A percentile compares a stretch with the other conserved stretches of the same genome.
These are phyloP conservation scores for Plectranthus barbatus DNA, from an alignment of 257 asterid species.

Conservation along the genomic window DNA sequence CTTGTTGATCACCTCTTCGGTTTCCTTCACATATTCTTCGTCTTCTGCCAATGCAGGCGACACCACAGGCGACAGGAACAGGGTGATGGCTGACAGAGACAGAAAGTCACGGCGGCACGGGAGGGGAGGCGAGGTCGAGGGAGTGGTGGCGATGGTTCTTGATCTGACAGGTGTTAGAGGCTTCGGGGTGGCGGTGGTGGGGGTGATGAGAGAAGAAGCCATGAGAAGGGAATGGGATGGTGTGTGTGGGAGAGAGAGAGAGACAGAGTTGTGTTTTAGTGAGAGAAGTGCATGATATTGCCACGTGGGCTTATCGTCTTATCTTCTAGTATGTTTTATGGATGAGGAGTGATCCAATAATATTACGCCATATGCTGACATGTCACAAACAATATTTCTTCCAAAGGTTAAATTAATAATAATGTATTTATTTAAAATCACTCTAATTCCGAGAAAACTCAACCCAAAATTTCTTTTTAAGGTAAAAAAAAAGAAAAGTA, in stretches of 20 bases:
- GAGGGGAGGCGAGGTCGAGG: constrained; percentile 6
- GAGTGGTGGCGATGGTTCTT: constrained; percentile 15
- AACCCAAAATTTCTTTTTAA: too few species aligned
- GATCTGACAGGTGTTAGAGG: constrained; percentile 31
- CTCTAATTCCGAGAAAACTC: too few species aligned
- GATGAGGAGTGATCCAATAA: constrained; percentile 29
- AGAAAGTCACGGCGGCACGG: constrained; percentile 49
- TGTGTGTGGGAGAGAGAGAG: not conserved
- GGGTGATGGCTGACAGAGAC: constrained; percentile 34
- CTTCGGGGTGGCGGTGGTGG: constrained; percentile 44
- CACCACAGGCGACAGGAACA: constrained; percentile 24
- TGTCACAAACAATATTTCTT: too few species aligned
- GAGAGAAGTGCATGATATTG: constrained; percentile 23
- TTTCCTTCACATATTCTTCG: constrained; percentile 75
- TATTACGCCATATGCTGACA: too few species aligned
- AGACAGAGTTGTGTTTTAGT: not conserved
- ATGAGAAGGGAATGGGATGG: constrained; percentile 16
- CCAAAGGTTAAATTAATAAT: too few species aligned
- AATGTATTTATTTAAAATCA: too few species aligned
- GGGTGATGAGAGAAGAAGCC: constrained; percentile 43
- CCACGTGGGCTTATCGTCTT: constrained; percentile 81
- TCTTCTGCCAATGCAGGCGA: constrained; percentile 44
- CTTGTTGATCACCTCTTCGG: constrained; percentile 58
- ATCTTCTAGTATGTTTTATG: constrained; percentile 46
- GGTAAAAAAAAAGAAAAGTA: too few species aligned